Evolutionary conservation across 1,139 yeast species (phyloP), one percentile per base, ranked within the genome.

Genomic region (Kurtzmaniella quercitrusa): DNA sequence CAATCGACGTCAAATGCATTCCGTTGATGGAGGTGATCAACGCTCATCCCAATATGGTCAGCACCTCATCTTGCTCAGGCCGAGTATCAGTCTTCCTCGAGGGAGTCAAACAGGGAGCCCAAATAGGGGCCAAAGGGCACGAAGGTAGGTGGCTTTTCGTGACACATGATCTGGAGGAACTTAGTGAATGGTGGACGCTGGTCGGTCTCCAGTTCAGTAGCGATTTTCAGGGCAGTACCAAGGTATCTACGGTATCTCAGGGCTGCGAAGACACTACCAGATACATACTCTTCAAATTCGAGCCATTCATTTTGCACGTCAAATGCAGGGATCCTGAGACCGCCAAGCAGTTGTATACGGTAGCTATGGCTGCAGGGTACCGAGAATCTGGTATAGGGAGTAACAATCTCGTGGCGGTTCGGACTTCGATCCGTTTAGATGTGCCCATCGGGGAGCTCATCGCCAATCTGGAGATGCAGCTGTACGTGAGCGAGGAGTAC

Each of bases 11-110:
- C 42, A 67, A 75, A 33, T 82, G 95, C 51, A 56, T 83, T 15
- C 95, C 95, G 1, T 73, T 88, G 19, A 86, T 88, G 46, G 61
- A 77, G 16, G 62, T 82, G 31, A 84, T 88, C 53, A 88, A 88
- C 55, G 53, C 73, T 1, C 79, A 80, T 51, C 55, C 63, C 0
- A 81, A 85, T 53, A 77, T 85, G 82, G 93, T 88, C 8, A 88
- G 95, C 2, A 87, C 96, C 0, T 85, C 95, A 1, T 84, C 94
- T 12, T 88, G 96, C 51, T 86, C 95, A 0, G 96, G 96, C 1
- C 67, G 96, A 56, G 84, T 88, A 1, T 82, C 91, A 44, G 89
- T 88, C 0, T 88, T 85, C 57, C 62, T 84, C 2, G 95, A 87
- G 57, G 95, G 95, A 1, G 59, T 57, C 38, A 68, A 65, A 46